Evolutionary conservation across 2,329 filamentous ascomycete genomes (phyloP), one percentile per base, ranked within the genome.

Genomic region (Phaeosphaeriaceae sp.): DNA sequence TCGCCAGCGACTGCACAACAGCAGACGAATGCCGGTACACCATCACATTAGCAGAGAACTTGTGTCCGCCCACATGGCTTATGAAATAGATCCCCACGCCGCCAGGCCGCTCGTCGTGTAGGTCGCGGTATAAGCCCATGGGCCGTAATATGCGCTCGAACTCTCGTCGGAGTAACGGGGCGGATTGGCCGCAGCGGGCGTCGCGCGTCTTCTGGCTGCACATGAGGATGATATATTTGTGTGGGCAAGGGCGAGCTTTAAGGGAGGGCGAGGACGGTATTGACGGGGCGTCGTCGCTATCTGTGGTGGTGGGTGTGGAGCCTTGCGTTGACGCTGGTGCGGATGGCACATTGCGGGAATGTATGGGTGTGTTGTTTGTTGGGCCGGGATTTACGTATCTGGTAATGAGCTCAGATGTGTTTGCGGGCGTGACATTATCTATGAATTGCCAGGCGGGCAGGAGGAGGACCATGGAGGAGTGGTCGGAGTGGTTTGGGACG

Each of bases 51-150:
- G 95, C 95, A 48, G 89, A 89, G 80, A 96, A 98, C 81, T 97
- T 97, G 82, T 99, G 95, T 0, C 95, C 95, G 25, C 95, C 95
- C 2, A 97, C 93, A 73, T 99, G 95, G 66, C 89, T 94, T 73
- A 98, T 96, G 75, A 97, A 98, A 80, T 97, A 97, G 64, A 99
- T 91, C 0, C 92, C 94, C 6, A 97, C 94, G 13, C 95, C 95
- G 11, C 94, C 94, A 0, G 93, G 92, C 57, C 95, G 82, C 76
- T 93, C 89, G 75, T 99, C 95, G 73, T 96, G 88, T 48, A 95
- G 80, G 74, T 98, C 94, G 27, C 95, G 88, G 76, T 90, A 93
- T 20, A 99, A 80, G 0, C 93, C 93, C 13, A 96, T 82, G 1
- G 91, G 91, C 0, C 93, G 89, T 36, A 98, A 84, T 75, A 97